Conservation (phyloP, 2,329 filamentous ascomycete genomes). For the Lasiodiplodia citricola region DNA sequence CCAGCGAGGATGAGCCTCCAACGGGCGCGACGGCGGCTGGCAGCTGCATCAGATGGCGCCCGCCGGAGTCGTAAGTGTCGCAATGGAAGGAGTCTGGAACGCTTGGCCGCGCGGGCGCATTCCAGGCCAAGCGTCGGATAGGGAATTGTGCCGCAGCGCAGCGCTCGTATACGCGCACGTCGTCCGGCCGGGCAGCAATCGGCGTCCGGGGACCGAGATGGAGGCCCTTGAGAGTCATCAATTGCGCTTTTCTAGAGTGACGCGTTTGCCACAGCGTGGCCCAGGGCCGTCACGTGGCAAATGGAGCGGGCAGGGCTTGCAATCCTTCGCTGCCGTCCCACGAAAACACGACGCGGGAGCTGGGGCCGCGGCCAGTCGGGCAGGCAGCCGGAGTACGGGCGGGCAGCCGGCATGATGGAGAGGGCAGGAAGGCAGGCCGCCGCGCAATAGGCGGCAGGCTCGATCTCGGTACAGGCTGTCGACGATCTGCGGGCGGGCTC, state of each 20-base stretch:
- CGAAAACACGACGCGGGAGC: background rate
- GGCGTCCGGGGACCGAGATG: background rate
- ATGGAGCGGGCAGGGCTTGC: background rate
- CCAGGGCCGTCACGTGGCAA: background rate
- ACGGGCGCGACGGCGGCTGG: conserved; percentile 5
- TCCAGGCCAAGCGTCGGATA: conserved; percentile 11
- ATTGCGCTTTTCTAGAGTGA: background rate
- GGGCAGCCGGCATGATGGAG: background rate
- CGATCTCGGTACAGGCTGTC: background rate
- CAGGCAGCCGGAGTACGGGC: background rate
- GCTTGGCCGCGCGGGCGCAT: conserved; percentile 4
- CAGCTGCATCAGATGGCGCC: background rate
- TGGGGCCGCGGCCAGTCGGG: background rate
- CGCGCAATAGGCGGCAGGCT: conserved; percentile 1
- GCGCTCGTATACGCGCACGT: conserved; percentile 9
- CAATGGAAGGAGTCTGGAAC: conserved; percentile 22
- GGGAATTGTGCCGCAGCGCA: conserved; percentile 10
- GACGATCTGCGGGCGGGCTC: conserved; percentile 15
- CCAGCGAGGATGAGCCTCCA: conserved; percentile 9
- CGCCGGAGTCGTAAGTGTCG: conserved; percentile 8
- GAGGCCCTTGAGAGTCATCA: too few species aligned
- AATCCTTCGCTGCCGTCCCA: conserved; percentile 13
- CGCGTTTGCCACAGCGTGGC: conserved; percentile 1
- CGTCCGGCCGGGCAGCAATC: conserved; percentile 2
- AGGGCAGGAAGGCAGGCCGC: background rate